These are phyloP conservation scores for Hortaea sp. DNA, from an alignment of 2,329 filamentous ascomycete species.

Conservation along the genomic window DNA sequence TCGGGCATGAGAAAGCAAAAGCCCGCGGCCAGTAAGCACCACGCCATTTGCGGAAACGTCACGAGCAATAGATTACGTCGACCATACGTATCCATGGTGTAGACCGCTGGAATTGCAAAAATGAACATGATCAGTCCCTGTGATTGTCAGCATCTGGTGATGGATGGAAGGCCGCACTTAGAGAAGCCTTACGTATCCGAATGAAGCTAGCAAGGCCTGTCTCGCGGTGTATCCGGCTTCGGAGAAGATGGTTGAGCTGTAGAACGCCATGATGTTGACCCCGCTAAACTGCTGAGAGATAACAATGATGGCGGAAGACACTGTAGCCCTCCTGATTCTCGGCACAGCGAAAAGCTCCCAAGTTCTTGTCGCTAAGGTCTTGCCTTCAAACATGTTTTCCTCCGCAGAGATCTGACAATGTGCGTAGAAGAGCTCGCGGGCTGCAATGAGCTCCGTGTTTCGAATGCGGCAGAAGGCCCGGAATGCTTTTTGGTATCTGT, in stretches of 20 bases:
- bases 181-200: constrained; percentile 27
- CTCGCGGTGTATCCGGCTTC: constrained; percentile 25
- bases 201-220: constrained; percentile 30
- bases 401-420: not conserved
- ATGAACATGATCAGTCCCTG: constrained; percentile 36
- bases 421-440: not conserved
- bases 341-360: not conserved
- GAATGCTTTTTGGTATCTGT: not conserved
- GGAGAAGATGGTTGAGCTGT: constrained; percentile 20
- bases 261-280: constrained; percentile 24
- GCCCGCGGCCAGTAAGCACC: constrained; percentile 36
- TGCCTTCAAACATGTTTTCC: not conserved
- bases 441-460: not conserved
- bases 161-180: not conserved
- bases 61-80: constrained; percentile 42
- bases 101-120: constrained; percentile 28
- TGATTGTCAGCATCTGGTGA: not conserved
- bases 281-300: constrained; percentile 22
- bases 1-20: constrained; percentile 43
- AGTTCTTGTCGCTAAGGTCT: not conserved
- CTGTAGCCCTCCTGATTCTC: not conserved
- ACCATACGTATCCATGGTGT: constrained; percentile 36
- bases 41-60: constrained; percentile 44
- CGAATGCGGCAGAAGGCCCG: not conserved
- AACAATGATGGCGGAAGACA: constrained; percentile 8